phyloP scores from a whole-genome alignment of 371 early-diverging fungal species.

The Mucor sp. region DNA sequence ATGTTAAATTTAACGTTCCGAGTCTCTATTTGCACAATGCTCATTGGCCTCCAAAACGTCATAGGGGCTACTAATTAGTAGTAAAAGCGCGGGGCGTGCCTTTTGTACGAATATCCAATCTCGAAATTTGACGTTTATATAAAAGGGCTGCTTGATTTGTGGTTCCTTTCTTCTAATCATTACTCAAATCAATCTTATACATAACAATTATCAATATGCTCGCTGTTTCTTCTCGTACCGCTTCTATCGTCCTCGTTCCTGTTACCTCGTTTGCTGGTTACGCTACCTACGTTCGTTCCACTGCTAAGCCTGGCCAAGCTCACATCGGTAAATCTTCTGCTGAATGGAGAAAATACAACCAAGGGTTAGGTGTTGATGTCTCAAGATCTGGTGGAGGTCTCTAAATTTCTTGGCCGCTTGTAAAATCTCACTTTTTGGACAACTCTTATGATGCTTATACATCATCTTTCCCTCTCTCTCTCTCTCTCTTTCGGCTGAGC shows the following conservation, averaged over 20 bases:
- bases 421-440: background rate
- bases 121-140: conserved; percentile 4
- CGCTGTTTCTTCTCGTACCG: conserved; percentile 37
- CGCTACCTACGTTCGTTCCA: conserved; percentile 46
- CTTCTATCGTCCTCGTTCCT: conserved; percentile 39
- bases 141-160: background rate
- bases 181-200: background rate
- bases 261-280: conserved; percentile 45
- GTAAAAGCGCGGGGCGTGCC: background rate
- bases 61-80: background rate
- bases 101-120: background rate
- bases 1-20: background rate
- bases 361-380: conserved; percentile 51
- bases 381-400: conserved; percentile 52
- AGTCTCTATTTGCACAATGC: background rate
- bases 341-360: conserved; percentile 45
- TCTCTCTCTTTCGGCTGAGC: background rate
- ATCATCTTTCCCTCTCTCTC: too few relatives aligned
- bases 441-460: background rate
- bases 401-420: conserved; percentile 18
- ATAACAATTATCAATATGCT: conserved; percentile 13
- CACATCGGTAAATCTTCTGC: conserved; percentile 13
- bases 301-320: conserved; percentile 39
- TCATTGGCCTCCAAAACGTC: conserved; percentile 3
- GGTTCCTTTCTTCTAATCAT: background rate